Percentiles rank a stretch among this genome's conserved stretches.
Conservation (phyloP, 1,139 yeast genomes). For the Scheffersomyces stambukii region DNA sequence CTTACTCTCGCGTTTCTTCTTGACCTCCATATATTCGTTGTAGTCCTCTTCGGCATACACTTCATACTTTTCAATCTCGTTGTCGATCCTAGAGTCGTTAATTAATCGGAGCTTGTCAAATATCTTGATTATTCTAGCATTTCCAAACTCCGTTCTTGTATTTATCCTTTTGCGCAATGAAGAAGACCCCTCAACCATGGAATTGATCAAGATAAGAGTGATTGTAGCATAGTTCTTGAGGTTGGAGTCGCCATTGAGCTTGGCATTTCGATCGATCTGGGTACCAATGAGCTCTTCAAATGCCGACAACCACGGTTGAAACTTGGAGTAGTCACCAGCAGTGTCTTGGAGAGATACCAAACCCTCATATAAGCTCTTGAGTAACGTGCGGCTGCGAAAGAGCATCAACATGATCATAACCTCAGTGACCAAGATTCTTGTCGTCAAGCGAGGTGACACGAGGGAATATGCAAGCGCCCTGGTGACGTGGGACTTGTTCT, state of each 20-base stretch:
- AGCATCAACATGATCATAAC: conserved; percentile 36
- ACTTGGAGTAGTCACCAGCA: conserved; percentile 31
- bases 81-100: conserved; percentile 36
- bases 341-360: conserved; percentile 32
- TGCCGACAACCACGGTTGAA: conserved; percentile 41
- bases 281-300: conserved; percentile 35
- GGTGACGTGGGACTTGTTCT: conserved; percentile 29
- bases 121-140: conserved; percentile 34
- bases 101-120: conserved; percentile 36
- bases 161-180: conserved; percentile 26
- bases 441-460: conserved; percentile 37
- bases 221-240: conserved; percentile 42
- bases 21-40: conserved; percentile 5
- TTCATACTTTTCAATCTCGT: conserved; percentile 43
- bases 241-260: conserved; percentile 12
- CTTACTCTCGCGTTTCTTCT: conserved; percentile 4
- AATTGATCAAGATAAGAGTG: conserved; percentile 41
- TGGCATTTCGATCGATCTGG: conserved; percentile 6
- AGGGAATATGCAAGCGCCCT: conserved; percentile 36
- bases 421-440: conserved; percentile 41
- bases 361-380: conserved; percentile 28
- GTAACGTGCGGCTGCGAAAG: conserved; percentile 19
- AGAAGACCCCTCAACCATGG: conserved; percentile 35
- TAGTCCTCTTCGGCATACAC: conserved; percentile 39
- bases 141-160: conserved; percentile 38